These are phyloP conservation scores for Acer yangbiense DNA, from an alignment of 345 rosid genomes.

Conservation along the genomic window DNA sequence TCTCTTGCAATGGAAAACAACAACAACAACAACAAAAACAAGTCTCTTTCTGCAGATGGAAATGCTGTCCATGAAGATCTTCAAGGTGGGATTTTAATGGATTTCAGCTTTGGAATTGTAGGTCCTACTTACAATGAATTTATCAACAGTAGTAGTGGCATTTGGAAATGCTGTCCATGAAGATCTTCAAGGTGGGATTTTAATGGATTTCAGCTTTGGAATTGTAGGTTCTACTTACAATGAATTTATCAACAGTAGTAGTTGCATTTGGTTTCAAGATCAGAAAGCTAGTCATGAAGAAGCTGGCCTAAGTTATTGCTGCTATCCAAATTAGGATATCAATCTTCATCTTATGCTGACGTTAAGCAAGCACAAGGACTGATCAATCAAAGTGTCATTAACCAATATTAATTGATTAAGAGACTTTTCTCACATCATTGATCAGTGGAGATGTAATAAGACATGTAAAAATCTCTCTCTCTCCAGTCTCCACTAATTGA, in stretches of 20 bases:
- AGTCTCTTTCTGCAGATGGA: no score
- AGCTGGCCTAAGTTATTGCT: conserved; percentile 13
- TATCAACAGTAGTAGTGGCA: conserved; percentile 20
- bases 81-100: conserved; percentile 14
- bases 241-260: conserved; percentile 24
- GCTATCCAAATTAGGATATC: conserved; percentile 17
- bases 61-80: conserved; percentile 1
- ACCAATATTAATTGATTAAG: conserved; percentile 23
- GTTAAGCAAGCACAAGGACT: conserved; percentile 24
- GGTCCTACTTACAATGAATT: conserved; percentile 20
- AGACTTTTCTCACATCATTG: no score
- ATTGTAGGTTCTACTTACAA: not conserved
- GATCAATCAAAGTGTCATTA: conserved; percentile 19
- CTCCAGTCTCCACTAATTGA: no score
- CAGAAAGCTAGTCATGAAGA: not conserved
- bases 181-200: conserved; percentile 8
- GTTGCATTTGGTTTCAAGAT: conserved; percentile 27
- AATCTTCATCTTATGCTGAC: conserved; percentile 25
- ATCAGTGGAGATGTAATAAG: no score
- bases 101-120: conserved; percentile 25
- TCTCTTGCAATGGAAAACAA: conserved; percentile 11
- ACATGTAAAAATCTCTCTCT: no score
- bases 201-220: conserved; percentile 30
- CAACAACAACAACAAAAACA: no score
- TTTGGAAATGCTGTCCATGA: not conserved